Evolutionary conservation across 2,329 filamentous ascomycete species (phyloP).

Genomic region (Aspergillus hortae): DNA sequence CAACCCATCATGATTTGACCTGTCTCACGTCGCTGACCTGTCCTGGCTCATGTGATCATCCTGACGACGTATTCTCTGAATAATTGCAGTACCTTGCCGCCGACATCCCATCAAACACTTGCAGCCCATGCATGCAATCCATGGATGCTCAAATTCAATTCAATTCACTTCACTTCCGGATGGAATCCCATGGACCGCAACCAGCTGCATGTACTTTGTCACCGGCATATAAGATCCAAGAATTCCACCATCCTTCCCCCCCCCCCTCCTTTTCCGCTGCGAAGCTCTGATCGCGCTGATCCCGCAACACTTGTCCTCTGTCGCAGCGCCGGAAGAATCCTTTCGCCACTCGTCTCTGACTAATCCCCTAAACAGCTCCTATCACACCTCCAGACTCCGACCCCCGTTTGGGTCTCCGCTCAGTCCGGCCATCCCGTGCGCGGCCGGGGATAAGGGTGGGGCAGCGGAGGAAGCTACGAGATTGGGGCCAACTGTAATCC

Average conservation of each 20-base stretch:
- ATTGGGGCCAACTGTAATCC: neutral
- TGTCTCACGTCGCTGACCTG: neutral
- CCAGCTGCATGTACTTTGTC: constrained; percentile 5
- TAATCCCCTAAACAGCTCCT: no score
- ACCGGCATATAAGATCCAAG: no score
- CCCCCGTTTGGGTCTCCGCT: no score
- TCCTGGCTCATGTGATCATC: neutral
- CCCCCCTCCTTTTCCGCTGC: no score
- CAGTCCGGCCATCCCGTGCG: no score
- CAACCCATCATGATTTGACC: neutral
- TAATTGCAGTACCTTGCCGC: neutral
- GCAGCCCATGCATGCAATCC: constrained; percentile 2
- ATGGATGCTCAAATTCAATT: neutral
- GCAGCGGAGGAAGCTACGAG: neutral
- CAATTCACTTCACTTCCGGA: neutral
- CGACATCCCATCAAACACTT: neutral
- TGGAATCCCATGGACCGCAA: neutral
- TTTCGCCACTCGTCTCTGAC: no score
- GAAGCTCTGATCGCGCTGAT: no score
- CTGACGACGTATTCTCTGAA: neutral
- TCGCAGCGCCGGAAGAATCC: no score
- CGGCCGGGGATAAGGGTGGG: neutral
- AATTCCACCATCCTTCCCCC: no score
- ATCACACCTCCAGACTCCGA: no score
- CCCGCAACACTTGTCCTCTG: no score